Conservation (phyloP, 2,329 filamentous ascomycete genomes). For the Bretziella fagacearum region DNA sequence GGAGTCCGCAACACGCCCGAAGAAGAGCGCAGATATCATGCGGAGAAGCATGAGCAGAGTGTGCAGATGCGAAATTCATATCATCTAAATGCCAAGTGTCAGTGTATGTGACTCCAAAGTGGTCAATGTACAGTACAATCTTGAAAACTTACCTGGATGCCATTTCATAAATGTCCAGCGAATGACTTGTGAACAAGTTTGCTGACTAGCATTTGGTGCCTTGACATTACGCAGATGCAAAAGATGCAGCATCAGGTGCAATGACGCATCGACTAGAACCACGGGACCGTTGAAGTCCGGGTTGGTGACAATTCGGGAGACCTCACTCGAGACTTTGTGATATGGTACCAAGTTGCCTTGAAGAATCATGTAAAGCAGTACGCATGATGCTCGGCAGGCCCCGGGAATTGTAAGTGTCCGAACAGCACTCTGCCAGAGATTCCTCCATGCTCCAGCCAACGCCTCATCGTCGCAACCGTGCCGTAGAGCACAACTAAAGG, state of each 20-base stretch:
- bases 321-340: conserved; percentile 47
- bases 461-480: conserved; percentile 10
- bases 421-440: conserved; percentile 57
- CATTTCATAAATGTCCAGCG: conserved; percentile 71
- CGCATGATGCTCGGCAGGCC: conserved; percentile 61
- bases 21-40: conserved; percentile 52
- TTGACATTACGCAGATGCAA: conserved; percentile 49
- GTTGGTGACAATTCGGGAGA: conserved; percentile 55
- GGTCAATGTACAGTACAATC: conserved; percentile 18
- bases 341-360: conserved; percentile 49
- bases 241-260: conserved; percentile 54
- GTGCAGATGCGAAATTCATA: conserved; percentile 44
- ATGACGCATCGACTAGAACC: conserved; percentile 59
- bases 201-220: conserved; percentile 50
- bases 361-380: conserved; percentile 53
- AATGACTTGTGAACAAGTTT: conserved; percentile 53
- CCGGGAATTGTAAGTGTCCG: conserved; percentile 52
- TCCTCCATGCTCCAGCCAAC: conserved; percentile 39
- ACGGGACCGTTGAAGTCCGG: conserved; percentile 71
- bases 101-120: neutral
- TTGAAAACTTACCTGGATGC: conserved; percentile 58
- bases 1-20: conserved; percentile 46
- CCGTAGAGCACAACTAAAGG: conserved; percentile 21
- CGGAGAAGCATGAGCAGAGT: conserved; percentile 46
- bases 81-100: conserved; percentile 34